Percentiles rank a stretch among this genome's conserved stretches.
Evolutionary conservation across 768 basidiomycete genomes (phyloP).

Genomic region (Russula griseocarnosa): DNA sequence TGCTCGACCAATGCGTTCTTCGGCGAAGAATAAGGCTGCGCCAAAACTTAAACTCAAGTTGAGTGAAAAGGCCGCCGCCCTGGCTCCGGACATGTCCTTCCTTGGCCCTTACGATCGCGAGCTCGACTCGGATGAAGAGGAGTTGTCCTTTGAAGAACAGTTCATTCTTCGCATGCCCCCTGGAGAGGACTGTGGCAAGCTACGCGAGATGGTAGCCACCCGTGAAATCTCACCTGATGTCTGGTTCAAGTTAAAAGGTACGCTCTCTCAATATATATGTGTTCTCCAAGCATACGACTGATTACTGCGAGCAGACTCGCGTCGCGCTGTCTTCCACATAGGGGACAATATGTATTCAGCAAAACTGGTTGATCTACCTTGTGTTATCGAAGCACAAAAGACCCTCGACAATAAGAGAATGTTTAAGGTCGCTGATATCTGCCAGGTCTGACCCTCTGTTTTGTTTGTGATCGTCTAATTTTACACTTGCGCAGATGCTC

Average conservation of each 20-base stretch:
- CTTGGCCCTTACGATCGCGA: slow-evolving; percentile 91
- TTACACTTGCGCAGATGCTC: slow-evolving; percentile 66
- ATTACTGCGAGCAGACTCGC: slow-evolving; percentile 58
- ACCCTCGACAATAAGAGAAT: slow-evolving; percentile 94
- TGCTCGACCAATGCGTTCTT: slow-evolving; percentile 44
- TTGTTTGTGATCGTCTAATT: slow-evolving; percentile 20
- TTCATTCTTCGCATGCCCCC: slow-evolving; percentile 88
- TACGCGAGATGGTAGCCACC: slow-evolving; percentile 76
- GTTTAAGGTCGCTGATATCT: slow-evolving; percentile 99
- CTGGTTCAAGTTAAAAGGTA: slow-evolving; percentile 99
- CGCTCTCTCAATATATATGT: not conserved
- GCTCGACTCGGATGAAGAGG: slow-evolving; percentile 92
- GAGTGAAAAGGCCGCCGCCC: slow-evolving; percentile 75
- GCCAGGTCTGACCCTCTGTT: slow-evolving; percentile 58
- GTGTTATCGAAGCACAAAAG: slow-evolving; percentile 92
- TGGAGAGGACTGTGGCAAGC: slow-evolving; percentile 72
- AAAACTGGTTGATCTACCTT: slow-evolving; percentile 94
- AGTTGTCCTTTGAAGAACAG: slow-evolving; percentile 94
- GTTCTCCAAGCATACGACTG: not conserved
- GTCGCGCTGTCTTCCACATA: slow-evolving; percentile 85
- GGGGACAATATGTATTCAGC: slow-evolving; percentile 77
- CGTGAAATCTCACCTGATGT: slow-evolving; percentile 76
- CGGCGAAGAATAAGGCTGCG: slow-evolving; percentile 39
- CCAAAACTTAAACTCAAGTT: slow-evolving; percentile 88
- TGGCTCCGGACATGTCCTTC: slow-evolving; percentile 83